Base-by-base conservation (phyloP, 768 basidiomycete genomes). In the Fomitopsis serialis region DNA sequence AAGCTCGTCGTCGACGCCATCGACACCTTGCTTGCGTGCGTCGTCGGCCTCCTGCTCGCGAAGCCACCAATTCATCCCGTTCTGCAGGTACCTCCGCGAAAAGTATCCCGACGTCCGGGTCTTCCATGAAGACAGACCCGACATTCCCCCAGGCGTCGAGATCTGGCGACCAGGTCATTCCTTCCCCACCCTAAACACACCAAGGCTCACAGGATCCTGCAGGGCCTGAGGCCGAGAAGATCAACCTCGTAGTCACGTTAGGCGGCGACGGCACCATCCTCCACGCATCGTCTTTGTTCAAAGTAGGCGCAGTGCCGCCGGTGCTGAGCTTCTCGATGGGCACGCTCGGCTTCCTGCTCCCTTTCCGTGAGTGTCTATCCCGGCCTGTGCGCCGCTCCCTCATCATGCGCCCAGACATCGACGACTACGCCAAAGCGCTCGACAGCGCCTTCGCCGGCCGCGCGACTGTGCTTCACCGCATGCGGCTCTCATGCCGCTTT, bases 221-320 rank as follows among this genome's bases (percentile, higher is more conserved):
- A 74, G 78, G 78, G 44, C 75, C 73, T 42, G 70, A 72, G 46
- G 73, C 84, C 3, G 74, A 83, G 58, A 78, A 78, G 51, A 89
- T 96, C 54, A 89, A 93, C 66, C 74, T 98, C 9, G 86, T 97
- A 19, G 82, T 97, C 24, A 96, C 95, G 0, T 71, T 98, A 1
- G 95, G 95, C 43, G 95, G 95, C 32, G 95, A 98, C 64, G 95
- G 95, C 9, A 97, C 95, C 5, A 94, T 97, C 46, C 77, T 98
- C 1, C 93, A 95, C 64, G 91, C 92, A 0, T 94, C 94, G 1
- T 92, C 92, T 7, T 72, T 98, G 9, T 98, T 98, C 68, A 89
- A 85, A 59, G 74, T 82, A 3, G 92, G 89, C n/a, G 89, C 89
- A 21, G 93, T 97, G 8, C 95, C 95, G 4, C 95, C 95, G 0